Percentiles rank a stretch among this genome's conserved stretches.
phyloP scores from a whole-genome alignment of 768 basidiomycete genomes.

The Lanmaoa rubissima region DNA sequence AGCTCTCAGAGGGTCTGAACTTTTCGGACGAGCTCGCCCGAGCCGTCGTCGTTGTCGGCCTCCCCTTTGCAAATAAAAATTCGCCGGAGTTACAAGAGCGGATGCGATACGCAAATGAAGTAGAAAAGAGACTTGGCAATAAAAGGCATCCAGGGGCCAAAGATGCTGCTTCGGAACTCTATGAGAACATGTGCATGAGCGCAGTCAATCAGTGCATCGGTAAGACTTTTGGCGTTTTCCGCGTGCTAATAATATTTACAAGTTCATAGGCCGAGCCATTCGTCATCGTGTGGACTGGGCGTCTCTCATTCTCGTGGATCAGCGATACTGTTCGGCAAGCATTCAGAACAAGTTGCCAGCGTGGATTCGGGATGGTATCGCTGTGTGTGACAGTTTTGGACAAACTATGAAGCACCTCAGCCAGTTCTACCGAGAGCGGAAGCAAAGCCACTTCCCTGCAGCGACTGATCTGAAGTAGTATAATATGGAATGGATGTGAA shows the following conservation, averaged over 20 bases:
- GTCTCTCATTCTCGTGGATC: slow-evolving; percentile 82
- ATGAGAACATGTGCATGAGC: slow-evolving; percentile 89
- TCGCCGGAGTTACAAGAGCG: slow-evolving; percentile 90
- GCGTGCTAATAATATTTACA: not conserved
- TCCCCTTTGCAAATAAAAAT: slow-evolving; percentile 92
- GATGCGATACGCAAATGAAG: slow-evolving; percentile 79
- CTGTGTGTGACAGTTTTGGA: slow-evolving; percentile 64
- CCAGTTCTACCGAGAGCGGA: slow-evolving; percentile 65
- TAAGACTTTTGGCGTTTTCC: slow-evolving; percentile 32
- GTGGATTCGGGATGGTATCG: slow-evolving; percentile 76
- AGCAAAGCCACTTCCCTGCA: slow-evolving; percentile 7
- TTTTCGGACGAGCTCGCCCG: slow-evolving; percentile 81
- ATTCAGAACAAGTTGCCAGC: slow-evolving; percentile 82
- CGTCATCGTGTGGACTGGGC: slow-evolving; percentile 93
- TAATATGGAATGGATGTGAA: not conserved
- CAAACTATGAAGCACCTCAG: slow-evolving; percentile 67
- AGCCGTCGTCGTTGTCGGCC: slow-evolving; percentile 81
- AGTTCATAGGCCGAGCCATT: slow-evolving; percentile 76
- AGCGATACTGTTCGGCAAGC: slow-evolving; percentile 65
- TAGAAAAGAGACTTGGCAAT: slow-evolving; percentile 45
- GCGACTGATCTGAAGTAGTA: slow-evolving; percentile 2
- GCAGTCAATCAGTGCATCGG: slow-evolving; percentile 98
- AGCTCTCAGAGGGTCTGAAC: slow-evolving; percentile 90
- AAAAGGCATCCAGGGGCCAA: slow-evolving; percentile 40
- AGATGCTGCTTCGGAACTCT: slow-evolving; percentile 78